phyloP scores from a whole-genome alignment of 2,329 filamentous ascomycete species.

The Fusarium denticulatum region DNA sequence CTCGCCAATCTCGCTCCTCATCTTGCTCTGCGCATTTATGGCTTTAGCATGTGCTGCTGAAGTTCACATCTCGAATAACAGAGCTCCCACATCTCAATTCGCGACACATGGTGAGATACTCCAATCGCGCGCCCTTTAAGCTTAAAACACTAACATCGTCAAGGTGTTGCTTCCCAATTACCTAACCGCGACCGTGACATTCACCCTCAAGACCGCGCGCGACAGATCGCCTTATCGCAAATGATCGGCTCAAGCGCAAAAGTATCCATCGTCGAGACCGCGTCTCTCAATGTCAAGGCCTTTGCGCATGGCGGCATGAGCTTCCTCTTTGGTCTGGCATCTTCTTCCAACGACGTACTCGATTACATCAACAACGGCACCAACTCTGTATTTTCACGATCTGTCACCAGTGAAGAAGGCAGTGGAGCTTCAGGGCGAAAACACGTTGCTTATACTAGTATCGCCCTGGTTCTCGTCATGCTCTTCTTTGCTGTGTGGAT shows the following conservation, averaged over 20 bases:
- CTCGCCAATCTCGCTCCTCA: constrained; percentile 19
- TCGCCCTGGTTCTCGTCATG: constrained; percentile 44
- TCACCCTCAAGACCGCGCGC: constrained; percentile 77
- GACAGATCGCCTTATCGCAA: constrained; percentile 81
- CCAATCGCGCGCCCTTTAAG: not conserved
- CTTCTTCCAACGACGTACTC: constrained; percentile 77
- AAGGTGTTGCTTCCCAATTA: constrained; percentile 79
- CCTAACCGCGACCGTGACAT: constrained; percentile 76
- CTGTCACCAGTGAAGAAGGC: constrained; percentile 70
- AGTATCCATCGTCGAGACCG: constrained; percentile 85
- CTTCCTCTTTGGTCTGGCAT: constrained; percentile 82
- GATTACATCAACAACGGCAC: constrained; percentile 92
- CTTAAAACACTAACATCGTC: constrained; percentile 13
- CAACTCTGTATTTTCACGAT: constrained; percentile 83
- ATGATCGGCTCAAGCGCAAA: constrained; percentile 83
- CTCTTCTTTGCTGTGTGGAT: constrained; percentile 45
- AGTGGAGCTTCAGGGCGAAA: constrained; percentile 62
- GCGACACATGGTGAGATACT: constrained; percentile 35
- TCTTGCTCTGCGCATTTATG: constrained; percentile 29
- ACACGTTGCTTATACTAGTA: constrained; percentile 43
- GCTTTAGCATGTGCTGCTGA: constrained; percentile 19
- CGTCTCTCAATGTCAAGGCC: constrained; percentile 77
- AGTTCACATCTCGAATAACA: constrained; percentile 28
- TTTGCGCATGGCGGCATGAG: constrained; percentile 87
- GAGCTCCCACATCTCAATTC: constrained; percentile 34